Conservation (phyloP, 495 filamentous ascomycete genomes). For the Staphylotrichum tortipilum region DNA sequence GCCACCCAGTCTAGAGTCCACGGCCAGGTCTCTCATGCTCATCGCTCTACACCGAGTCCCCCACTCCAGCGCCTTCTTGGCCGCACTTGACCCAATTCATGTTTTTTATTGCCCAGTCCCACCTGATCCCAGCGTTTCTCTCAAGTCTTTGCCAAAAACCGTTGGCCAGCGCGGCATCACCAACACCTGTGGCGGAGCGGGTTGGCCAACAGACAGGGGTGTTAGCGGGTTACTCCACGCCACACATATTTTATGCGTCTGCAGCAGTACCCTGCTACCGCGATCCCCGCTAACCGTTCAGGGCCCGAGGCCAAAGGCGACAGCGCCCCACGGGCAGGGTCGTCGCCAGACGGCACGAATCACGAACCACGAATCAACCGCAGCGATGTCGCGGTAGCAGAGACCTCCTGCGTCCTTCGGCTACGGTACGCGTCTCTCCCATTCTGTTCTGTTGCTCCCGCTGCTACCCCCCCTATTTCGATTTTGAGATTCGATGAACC, state of each 20-base stretch:
- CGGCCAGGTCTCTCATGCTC: too few species aligned
- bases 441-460: conserved; percentile 8
- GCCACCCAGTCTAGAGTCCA: too few species aligned
- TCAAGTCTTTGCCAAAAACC: too few species aligned
- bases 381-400: conserved; percentile 1
- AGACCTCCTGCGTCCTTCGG: conserved; percentile 12
- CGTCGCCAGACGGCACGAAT: conserved; percentile 9
- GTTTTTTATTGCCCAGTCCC: neutral
- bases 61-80: neutral
- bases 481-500: conserved; percentile 6
- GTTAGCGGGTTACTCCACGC: conserved; percentile 14
- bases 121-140: too few species aligned
- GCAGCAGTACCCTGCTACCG: conserved; percentile 17
- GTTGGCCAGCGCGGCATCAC: neutral
- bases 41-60: too few species aligned
- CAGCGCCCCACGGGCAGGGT: conserved; percentile 9
- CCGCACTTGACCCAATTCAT: neutral
- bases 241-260: neutral
- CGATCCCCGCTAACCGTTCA: conserved; percentile 19
- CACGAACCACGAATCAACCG: neutral
- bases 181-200: neutral
- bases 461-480: conserved; percentile 6
- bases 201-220: neutral
- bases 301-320: conserved; percentile 3
- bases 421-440: conserved; percentile 24